Base-by-base conservation (phyloP, 1,284 basidiomycete species). In the Trichosporon sp. region DNA sequence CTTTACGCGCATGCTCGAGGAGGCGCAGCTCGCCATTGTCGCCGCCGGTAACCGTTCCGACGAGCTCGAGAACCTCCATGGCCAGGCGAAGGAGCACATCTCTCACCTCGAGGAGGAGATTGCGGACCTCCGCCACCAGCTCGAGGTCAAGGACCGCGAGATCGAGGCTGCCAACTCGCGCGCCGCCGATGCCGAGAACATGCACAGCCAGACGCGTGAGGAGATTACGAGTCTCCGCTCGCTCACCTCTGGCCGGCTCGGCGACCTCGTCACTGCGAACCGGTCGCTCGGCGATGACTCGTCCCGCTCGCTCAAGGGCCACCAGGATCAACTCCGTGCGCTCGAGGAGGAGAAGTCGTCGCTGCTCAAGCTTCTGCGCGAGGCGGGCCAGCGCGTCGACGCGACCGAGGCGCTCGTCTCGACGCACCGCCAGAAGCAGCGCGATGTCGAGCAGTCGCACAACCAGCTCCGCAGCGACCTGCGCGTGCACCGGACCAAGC, bases 201-300 rank as follows among this genome's bases (percentile, higher is more conserved):
- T 91, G 10, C 95, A 92, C 91, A 88, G 92, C 37, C 92, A 92
- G 81, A 92, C 92, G 51, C 89, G 93, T 10, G 92, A 96, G 82
- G 94, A 97, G 85, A 92, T 93, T 4, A 92, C 94, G 80, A 89
- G 90, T 1, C 89, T 94, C 81, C 88, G 93, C 65, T 90, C 90
- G 8, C 86, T 95, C 63, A 95, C 93, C 1, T 93, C 92, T 0
- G 90, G 91, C 56, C 88, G 90, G 73, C 87, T 98, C 2, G 93
- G 93, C 40, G 90, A 95, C 78, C 85, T 98, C 12, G 86, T 97
- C 66, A 92, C 93, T 78, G 89, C 90, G 1, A 92, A 94, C 84
- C 89, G 90, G 51, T 91, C 92, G 76, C 86, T 93, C 68, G 89
- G 88, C 78, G 88, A 90, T 12, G 92, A 94, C 79, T 92, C 94